These are phyloP conservation scores for Gymnopus androsaceus DNA, from an alignment of 1,284 basidiomycete genomes.

Conservation along the genomic window DNA sequence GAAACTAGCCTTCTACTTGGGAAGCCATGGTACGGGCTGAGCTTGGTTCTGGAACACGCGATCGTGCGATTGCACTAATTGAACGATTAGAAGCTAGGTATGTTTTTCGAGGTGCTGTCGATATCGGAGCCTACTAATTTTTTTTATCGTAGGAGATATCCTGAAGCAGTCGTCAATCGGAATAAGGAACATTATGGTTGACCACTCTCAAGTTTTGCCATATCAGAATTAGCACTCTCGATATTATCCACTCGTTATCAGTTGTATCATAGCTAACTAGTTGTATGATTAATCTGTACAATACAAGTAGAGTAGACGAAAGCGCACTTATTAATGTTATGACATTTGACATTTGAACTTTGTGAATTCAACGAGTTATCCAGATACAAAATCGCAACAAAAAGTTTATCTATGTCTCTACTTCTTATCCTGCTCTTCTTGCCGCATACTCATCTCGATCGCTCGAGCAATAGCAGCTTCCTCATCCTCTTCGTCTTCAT, in stretches of 20 bases:
- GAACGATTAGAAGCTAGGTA: slow-evolving; percentile 77
- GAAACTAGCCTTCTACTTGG: slow-evolving; percentile 78
- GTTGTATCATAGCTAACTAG: too few species aligned
- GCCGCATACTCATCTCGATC: slow-evolving; percentile 62
- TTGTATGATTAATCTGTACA: too few species aligned
- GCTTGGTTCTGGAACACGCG: slow-evolving; percentile 74
- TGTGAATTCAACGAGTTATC: too few species aligned
- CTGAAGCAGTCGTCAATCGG: slow-evolving; percentile 69
- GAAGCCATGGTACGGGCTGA: slow-evolving; percentile 96
- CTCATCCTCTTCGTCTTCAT: slow-evolving; percentile 48
- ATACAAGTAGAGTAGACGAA: too few species aligned
- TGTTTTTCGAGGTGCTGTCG: slow-evolving; percentile 25
- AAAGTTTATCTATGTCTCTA: too few species aligned
- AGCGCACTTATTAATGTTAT: too few species aligned
- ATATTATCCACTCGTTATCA: too few species aligned
- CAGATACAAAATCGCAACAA: too few species aligned
- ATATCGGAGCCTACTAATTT: slow-evolving; percentile 6
- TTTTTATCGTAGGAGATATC: slow-evolving; percentile 59
- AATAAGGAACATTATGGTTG: slow-evolving; percentile 45
- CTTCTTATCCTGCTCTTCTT: slow-evolving; percentile 42
- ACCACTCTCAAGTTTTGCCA: not conserved
- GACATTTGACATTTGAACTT: too few species aligned
- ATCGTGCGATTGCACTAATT: slow-evolving; percentile 72
- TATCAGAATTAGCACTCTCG: too few species aligned
- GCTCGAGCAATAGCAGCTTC: slow-evolving; percentile 58